These are phyloP conservation scores for Salix brachista DNA, from an alignment of 345 rosid species.

Conservation along the genomic window DNA sequence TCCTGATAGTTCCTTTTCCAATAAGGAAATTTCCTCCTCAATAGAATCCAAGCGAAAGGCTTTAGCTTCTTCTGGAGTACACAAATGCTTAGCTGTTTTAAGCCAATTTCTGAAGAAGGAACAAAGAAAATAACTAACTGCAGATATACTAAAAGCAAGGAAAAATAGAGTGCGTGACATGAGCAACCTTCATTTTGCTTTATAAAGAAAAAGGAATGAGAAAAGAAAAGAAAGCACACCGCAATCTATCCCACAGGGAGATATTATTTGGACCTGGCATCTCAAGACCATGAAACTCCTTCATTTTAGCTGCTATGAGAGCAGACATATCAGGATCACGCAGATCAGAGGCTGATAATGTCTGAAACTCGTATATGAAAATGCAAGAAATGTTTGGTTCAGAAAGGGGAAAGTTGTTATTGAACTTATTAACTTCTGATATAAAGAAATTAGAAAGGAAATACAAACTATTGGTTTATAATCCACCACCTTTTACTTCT, in stretches of 20 bases:
- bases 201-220: neutral
- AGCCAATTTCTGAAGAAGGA: conserved; percentile 25
- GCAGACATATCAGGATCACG: conserved; percentile 25
- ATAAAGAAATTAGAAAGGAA: neutral
- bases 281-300: conserved; percentile 32
- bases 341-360: conserved; percentile 27
- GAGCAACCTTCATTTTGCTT: neutral
- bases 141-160: neutral
- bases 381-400: neutral
- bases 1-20: conserved; percentile 20
- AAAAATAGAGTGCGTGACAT: neutral
- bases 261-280: conserved; percentile 26
- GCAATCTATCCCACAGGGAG: conserved; percentile 21
- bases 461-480: neutral
- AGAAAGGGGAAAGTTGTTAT: neutral
- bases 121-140: neutral
- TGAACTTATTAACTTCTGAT: neutral
- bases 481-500: neutral
- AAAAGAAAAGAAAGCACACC: conserved; percentile 16
- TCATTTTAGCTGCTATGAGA: conserved; percentile 28
- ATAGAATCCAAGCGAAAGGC: conserved; percentile 18
- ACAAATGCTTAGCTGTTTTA: conserved; percentile 16
- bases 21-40: conserved; percentile 18
- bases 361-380: conserved; percentile 13
- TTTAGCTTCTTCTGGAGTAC: conserved; percentile 23